Base-by-base conservation (phyloP, 2,329 filamentous ascomycete species). In the Diaporthe humulicola region DNA sequence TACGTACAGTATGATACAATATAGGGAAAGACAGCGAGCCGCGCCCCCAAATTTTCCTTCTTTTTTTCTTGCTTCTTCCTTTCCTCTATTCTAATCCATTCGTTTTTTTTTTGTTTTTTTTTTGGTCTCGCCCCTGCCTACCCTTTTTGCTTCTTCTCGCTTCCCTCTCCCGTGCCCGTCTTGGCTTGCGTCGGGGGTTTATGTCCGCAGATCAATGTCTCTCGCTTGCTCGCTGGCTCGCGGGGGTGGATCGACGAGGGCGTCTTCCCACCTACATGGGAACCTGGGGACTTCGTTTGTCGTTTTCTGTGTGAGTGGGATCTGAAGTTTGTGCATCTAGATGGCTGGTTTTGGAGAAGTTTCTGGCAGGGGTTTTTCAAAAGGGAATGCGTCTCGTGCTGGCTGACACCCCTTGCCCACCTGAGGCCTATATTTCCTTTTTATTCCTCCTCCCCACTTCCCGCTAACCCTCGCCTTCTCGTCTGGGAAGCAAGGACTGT, bases 201-300 rank as follows among this genome's bases (percentile, higher is more conserved):
- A 64, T 64, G 60, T 64, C 60, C 40, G 40, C 60, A 28, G 40
- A 64, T 64, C 60, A 64, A 12, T 64, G 60, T 64, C 60, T 64
- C 40, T 48, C 60, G 60, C 40, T 64, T 64, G 48, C n/a, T 10
- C n/a, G n/a, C n/a, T n/a, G n/a, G n/a, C n/a, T 12, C 38, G 38
- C 40, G 60, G 40, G 60, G n/a, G n/a, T n/a, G n/a, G n/a, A n/a
- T n/a, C n/a, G n/a, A 64, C 40, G 60, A 64, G 60, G 60, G 60
- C 60, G 38, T 22, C 58, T 22, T 19, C 58, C 58, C n/a, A n/a
- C n/a, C n/a, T n/a, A n/a, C n/a, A n/a, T n/a, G n/a, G 28, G 12
- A 8, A 52, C n/a, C 50, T 38, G 7, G 30, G 22, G 56, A 8
- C 15, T 38, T 28, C 15, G 19, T 17, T 17, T 14, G 36, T 40